phyloP scores from a whole-genome alignment of 2,329 filamentous ascomycete genomes.

The Aspergillus costaricaensis region DNA sequence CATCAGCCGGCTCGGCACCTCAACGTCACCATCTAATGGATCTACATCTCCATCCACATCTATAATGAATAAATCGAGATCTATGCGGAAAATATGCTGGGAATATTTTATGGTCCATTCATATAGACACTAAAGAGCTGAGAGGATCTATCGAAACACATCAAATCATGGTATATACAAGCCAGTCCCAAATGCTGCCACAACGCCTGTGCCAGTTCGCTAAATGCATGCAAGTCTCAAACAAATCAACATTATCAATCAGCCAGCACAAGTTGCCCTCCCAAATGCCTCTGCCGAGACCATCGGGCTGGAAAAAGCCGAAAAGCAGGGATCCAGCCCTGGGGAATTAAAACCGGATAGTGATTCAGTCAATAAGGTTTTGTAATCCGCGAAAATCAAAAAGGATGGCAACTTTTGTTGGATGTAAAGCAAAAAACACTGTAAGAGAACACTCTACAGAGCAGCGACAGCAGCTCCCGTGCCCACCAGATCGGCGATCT shows the following conservation, averaged over 20 bases:
- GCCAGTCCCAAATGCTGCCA: conserved; percentile 4
- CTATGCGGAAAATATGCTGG: neutral
- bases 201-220: conserved; percentile 26
- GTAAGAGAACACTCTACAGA: conserved; percentile 19
- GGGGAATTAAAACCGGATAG: conserved; percentile 26
- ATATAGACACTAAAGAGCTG: conserved; percentile 6
- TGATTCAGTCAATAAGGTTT: conserved; percentile 10
- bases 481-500: conserved; percentile 86
- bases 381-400: conserved; percentile 10
- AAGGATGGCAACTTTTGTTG: conserved; percentile 18
- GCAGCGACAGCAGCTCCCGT: conserved; percentile 27
- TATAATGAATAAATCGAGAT: too few species aligned
- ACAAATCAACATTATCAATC: conserved; percentile 10
- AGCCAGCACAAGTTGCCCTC: conserved; percentile 27
- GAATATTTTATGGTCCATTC: neutral
- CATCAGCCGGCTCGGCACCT: neutral
- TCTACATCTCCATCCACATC: neutral
- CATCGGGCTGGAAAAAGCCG: conserved; percentile 29
- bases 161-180: conserved; percentile 11
- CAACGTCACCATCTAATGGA: neutral
- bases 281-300: conserved; percentile 22
- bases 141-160: conserved; percentile 20
- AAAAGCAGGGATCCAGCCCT: conserved; percentile 40
- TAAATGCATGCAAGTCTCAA: conserved; percentile 25
- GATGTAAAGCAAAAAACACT: neutral